These are phyloP conservation scores for Hevea brasiliensis DNA, from an alignment of 345 rosid species.

Conservation along the genomic window DNA sequence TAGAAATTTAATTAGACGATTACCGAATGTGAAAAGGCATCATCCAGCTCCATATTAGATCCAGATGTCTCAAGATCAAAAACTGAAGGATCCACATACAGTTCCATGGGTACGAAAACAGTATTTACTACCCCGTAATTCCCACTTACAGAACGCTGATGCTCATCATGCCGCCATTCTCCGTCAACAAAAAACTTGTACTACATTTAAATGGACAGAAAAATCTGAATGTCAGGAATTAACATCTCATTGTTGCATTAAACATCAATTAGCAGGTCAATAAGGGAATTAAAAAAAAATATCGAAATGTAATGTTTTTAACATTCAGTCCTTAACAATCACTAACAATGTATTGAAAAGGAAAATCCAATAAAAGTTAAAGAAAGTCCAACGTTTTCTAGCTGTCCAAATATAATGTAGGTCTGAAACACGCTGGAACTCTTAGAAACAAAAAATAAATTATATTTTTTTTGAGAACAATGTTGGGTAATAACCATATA, in stretches of 20 bases:
- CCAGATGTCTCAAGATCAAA: conserved; percentile 38
- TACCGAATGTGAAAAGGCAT: conserved; percentile 49
- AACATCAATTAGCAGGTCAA: neutral
- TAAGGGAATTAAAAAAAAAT: neutral
- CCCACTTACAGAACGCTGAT: conserved; percentile 52
- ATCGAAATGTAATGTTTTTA: neutral
- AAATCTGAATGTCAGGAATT: neutral
- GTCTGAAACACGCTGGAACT: neutral
- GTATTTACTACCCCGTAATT: conserved; percentile 74
- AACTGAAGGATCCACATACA: conserved; percentile 37
- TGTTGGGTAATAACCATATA: neutral
- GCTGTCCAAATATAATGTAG: neutral
- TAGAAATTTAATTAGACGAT: conserved; percentile 13
- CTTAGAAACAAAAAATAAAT: neutral
- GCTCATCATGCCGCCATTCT: conserved; percentile 91
- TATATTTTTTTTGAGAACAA: neutral
- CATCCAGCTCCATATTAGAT: conserved; percentile 84
- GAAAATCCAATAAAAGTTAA: neutral
- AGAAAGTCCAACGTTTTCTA: neutral
- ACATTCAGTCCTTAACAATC: neutral
- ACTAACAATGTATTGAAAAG: neutral
- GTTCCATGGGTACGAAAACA: conserved; percentile 50
- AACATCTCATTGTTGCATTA: neutral
- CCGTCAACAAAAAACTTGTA: conserved; percentile 89
- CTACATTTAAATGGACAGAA: conserved; percentile 41